Percentiles rank a stretch among this genome's conserved stretches.
phyloP scores from a whole-genome alignment of 2,329 filamentous ascomycete species.

The Penicillium sp. region DNA sequence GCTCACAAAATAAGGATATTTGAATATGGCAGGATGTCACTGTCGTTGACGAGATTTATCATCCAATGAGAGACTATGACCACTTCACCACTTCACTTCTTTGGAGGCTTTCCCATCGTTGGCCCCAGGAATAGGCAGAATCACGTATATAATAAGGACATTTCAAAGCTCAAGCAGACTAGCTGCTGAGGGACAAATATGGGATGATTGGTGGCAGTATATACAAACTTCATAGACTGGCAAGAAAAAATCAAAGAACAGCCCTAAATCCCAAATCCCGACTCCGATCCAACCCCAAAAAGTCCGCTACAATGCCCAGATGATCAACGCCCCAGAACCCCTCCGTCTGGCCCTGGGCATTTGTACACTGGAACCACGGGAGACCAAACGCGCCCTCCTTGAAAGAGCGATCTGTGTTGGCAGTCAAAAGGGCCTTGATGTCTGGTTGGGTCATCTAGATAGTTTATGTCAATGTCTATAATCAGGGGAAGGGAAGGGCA shows the following conservation, averaged over 20 bases:
- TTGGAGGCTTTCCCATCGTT: too few relatives aligned
- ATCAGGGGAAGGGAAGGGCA: too few relatives aligned
- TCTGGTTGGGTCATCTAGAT: conserved; percentile 39
- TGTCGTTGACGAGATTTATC: too few relatives aligned
- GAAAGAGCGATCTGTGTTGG: conserved; percentile 57
- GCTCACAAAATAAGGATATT: conserved; percentile 7
- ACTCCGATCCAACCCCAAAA: conserved; percentile 54
- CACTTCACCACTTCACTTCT: too few relatives aligned
- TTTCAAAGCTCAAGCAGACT: background rate
- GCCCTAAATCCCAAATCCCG: background rate
- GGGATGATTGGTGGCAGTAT: too few relatives aligned
- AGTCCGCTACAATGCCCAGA: conserved; percentile 57
- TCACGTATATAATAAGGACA: background rate
- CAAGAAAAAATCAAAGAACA: background rate
- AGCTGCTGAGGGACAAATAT: background rate
- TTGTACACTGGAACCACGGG: conserved; percentile 63
- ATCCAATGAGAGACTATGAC: too few relatives aligned
- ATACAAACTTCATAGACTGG: background rate
- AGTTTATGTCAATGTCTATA: too few relatives aligned
- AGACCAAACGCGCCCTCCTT: conserved; percentile 62
- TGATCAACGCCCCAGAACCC: conserved; percentile 67
- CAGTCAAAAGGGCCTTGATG: conserved; percentile 51
- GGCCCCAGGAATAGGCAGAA: too few relatives aligned
- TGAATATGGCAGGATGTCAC: too few relatives aligned
- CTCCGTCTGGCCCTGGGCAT: conserved; percentile 57